Evolutionary conservation across 768 basidiomycete genomes (phyloP).

Genomic region (Psilocybe cubensis): DNA sequence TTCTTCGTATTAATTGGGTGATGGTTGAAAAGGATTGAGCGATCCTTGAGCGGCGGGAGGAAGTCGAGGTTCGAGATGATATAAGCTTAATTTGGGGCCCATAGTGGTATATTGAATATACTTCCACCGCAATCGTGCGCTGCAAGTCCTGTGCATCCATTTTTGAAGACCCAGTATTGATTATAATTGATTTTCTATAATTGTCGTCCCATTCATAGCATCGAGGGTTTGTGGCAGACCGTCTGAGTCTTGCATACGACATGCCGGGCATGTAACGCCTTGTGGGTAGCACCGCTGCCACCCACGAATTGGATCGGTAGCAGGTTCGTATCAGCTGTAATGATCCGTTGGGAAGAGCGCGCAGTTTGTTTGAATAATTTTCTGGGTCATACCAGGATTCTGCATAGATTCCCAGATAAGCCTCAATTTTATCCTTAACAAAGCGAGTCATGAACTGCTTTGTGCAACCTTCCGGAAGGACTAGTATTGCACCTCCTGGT

Average conservation of each 20-base stretch:
- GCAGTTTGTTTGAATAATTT: background rate
- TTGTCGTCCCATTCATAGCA: background rate
- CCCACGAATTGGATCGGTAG: background rate
- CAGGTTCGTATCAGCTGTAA: background rate
- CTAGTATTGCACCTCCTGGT: background rate
- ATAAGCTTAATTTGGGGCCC: background rate
- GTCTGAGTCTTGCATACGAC: background rate
- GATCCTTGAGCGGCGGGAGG: background rate
- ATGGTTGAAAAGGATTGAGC: background rate
- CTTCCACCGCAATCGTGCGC: background rate
- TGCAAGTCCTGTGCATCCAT: background rate
- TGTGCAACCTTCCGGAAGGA: background rate
- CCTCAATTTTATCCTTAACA: background rate
- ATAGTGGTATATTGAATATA: background rate
- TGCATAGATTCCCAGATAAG: background rate
- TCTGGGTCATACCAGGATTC: background rate
- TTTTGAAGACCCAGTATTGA: background rate
- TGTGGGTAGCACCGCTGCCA: background rate
- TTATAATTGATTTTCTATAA: background rate
- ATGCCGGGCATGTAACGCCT: background rate
- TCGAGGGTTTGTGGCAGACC: background rate
- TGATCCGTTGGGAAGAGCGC: background rate
- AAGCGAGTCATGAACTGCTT: background rate
- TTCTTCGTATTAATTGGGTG: too few species aligned
- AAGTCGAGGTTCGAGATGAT: background rate